These are phyloP conservation scores for Otatea glauca DNA, from an alignment of 176 grass and related monocot species.

Conservation along the genomic window DNA sequence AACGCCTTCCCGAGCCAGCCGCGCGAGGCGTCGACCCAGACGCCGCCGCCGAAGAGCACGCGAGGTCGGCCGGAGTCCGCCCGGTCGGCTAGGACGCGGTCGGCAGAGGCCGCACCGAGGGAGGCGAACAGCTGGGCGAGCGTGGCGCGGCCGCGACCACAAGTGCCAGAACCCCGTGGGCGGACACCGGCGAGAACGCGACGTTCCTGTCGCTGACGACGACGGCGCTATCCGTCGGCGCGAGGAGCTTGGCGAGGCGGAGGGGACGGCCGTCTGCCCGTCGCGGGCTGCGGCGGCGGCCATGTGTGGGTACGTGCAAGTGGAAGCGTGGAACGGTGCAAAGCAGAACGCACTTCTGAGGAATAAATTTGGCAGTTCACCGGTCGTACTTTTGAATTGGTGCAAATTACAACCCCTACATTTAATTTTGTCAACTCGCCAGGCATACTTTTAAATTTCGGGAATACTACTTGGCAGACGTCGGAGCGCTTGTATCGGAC, in stretches of 20 bases:
- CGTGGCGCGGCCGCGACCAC: constrained; percentile 13
- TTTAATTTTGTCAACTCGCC: no score
- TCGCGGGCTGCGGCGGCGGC: background rate
- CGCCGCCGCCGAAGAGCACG: constrained; percentile 34
- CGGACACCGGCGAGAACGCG: constrained; percentile 29
- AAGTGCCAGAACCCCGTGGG: constrained; percentile 21
- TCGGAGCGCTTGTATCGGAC: no score
- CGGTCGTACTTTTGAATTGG: no score
- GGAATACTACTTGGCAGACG: no score
- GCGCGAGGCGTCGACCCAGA: background rate
- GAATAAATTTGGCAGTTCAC: no score
- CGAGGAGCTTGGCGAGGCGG: constrained; percentile 27
- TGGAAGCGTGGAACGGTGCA: no score
- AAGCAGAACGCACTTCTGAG: no score
- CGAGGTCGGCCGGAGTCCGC: background rate
- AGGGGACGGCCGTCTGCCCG: constrained; percentile 37
- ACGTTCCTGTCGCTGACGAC: background rate
- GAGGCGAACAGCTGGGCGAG: constrained; percentile 19
- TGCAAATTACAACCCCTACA: no score
- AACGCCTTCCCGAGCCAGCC: background rate
- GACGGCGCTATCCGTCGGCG: background rate
- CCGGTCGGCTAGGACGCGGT: background rate
- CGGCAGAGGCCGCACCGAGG: constrained; percentile 6
- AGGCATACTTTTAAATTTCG: no score
- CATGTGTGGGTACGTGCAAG: no score